Base-by-base conservation (phyloP, 2,329 filamentous ascomycete genomes). In the Elsinoe batatas region DNA sequence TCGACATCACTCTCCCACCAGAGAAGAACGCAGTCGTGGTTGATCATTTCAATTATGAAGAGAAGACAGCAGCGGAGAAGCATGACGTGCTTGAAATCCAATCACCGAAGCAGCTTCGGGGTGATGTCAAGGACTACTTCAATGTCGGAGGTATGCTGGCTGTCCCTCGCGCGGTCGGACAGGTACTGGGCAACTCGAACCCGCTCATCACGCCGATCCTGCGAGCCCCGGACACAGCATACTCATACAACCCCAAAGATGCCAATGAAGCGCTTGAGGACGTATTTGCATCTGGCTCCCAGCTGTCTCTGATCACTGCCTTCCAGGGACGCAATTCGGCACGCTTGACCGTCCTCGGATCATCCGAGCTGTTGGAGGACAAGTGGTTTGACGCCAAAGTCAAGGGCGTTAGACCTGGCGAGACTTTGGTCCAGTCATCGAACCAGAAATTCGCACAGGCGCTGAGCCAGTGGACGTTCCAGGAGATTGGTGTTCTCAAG, bases 11-110 rank as follows among this genome's bases (percentile, higher is more conserved):
- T 62, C 81, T 96, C n/a, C 88, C 93, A 37, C 74, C 82, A 35
- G 91, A 95, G 72, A 88, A 91, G 65, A 88, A 85, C 56, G 84
- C 88, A 57, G 76, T 91, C 57, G 85, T 95, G 5, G 85, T 97
- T 59, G 93, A 97, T 72, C 93, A 98, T 76, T 96, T 97, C 82
- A 87, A 88, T 75, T 93, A 93, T 73, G 91, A 97, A 67, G 77
- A 79, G 56, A 63, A 80, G 32, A 88, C 85, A 38, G 85, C 91
- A 3, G 67, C 83, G 50, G 90, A 96, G 61, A 81, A 83, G 67
- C 93, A 98, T 72, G 89, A 97, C 72, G 87, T 95, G 30, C 77
- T 98, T 43, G 78, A 96, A 30, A 74, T 96, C 53, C 81, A 87
- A 42, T 77, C 81, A 35, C 87, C 90, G 3, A 73, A 75, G 58